Evolutionary conservation across 2,329 filamentous ascomycete species (phyloP).

Genomic region (Gaeumannomyces tritici): DNA sequence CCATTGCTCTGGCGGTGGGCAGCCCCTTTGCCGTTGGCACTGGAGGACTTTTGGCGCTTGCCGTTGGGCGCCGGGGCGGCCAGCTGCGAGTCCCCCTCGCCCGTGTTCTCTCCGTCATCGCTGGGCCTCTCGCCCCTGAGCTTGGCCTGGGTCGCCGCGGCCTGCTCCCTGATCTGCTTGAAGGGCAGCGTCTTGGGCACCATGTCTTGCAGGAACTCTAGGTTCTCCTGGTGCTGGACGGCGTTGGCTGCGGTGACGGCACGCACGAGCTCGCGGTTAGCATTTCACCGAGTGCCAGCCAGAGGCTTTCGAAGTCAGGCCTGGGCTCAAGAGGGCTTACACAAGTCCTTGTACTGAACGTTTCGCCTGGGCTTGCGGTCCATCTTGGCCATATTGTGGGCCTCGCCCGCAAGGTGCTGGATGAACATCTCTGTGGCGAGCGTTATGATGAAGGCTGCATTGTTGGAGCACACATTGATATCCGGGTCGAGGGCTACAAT

Average conservation of each 20-base stretch:
- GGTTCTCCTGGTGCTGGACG: slow-evolving; percentile 79
- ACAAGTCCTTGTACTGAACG: slow-evolving; percentile 91
- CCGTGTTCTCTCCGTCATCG: slow-evolving; percentile 11
- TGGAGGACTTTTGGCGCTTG: slow-evolving; percentile 26
- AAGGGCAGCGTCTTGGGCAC: slow-evolving; percentile 79
- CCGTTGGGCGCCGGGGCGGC: slow-evolving; percentile 15
- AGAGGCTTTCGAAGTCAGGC: too few species aligned
- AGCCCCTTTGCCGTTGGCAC: slow-evolving; percentile 10
- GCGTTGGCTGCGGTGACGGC: slow-evolving; percentile 57
- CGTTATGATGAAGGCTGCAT: slow-evolving; percentile 88
- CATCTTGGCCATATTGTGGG: slow-evolving; percentile 78
- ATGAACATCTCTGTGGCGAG: slow-evolving; percentile 95
- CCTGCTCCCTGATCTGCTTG: slow-evolving; percentile 64
- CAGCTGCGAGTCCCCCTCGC: not conserved
- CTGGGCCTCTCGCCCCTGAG: slow-evolving; percentile 33
- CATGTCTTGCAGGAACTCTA: slow-evolving; percentile 88
- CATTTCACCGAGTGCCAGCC: not conserved
- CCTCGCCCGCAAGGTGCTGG: slow-evolving; percentile 77
- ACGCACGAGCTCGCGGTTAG: slow-evolving; percentile 2
- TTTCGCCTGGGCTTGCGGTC: slow-evolving; percentile 89
- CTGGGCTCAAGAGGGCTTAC: slow-evolving; percentile 36
- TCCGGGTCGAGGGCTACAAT: slow-evolving; percentile 86
- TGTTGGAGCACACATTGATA: slow-evolving; percentile 78
- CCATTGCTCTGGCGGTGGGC: not conserved
- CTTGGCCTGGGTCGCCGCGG: slow-evolving; percentile 37